Evolutionary conservation across 495 filamentous ascomycete species (phyloP).

Genomic region (Podospora pseudocomata): DNA sequence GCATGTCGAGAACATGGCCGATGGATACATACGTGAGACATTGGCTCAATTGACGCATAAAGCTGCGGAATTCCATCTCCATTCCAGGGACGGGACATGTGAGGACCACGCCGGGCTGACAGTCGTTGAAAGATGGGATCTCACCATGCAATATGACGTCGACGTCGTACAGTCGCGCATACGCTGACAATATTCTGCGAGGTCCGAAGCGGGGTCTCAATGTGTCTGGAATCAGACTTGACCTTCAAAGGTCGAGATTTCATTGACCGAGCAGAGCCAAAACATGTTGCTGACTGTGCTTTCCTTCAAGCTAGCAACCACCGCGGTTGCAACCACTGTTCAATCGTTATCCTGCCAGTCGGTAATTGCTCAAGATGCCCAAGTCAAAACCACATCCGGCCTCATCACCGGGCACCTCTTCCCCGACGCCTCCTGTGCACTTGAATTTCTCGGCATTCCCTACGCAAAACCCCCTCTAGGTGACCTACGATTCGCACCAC

Average conservation of each 20-base stretch:
- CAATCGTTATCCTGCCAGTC: background rate
- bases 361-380: background rate
- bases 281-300: background rate
- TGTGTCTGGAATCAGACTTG: no score
- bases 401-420: constrained; percentile 19
- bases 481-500: constrained; percentile 43
- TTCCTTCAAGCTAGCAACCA: background rate
- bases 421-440: constrained; percentile 14
- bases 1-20: no score
- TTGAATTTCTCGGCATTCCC: constrained; percentile 53
- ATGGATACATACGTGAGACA: no score
- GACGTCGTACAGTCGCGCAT: background rate
- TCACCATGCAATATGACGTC: background rate
- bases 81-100: no score
- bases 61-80: no score
- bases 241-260: background rate
- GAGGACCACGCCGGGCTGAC: background rate
- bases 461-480: constrained; percentile 52
- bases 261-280: background rate
- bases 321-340: background rate
- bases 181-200: background rate
- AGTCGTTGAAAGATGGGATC: background rate
- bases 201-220: background rate
- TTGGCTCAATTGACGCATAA: no score
- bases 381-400: constrained; percentile 9